Conservation (phyloP, 257 asterid species). For the Cinchona pubescens region DNA sequence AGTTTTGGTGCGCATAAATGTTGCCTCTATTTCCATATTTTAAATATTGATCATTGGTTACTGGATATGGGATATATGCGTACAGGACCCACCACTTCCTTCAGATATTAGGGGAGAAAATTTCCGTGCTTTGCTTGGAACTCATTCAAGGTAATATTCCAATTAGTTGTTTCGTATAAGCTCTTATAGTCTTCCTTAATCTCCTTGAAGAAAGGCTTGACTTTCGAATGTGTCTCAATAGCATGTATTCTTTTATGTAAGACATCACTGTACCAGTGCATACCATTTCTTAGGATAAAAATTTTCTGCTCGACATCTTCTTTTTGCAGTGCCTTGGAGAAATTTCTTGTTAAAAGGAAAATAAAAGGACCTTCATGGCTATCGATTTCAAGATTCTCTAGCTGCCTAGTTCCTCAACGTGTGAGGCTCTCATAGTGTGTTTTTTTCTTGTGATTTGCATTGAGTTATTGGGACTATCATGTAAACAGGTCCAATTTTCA, state of each 20-base stretch:
- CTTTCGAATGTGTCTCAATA: neutral
- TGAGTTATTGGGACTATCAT: conserved; percentile 5
- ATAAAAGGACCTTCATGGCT: conserved; percentile 96
- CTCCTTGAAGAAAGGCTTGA: neutral
- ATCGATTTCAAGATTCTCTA: conserved; percentile 68
- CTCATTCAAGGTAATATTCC: conserved; percentile 73
- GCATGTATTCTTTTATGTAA: neutral
- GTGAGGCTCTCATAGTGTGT: conserved; percentile 43
- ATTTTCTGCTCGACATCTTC: conserved; percentile 1
- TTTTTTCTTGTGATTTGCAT: conserved; percentile 18
- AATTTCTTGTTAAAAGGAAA: conserved; percentile 78
- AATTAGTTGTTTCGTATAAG: conserved; percentile 14
- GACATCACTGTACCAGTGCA: too few species aligned
- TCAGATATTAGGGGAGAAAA: conserved; percentile 77
- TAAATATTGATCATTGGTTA: conserved; percentile 14
- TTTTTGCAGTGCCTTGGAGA: conserved; percentile 79
- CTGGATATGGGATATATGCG: conserved; percentile 25
- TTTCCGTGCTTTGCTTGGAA: conserved; percentile 84
- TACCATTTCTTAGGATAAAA: neutral
- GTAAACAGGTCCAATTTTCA: conserved; percentile 11
- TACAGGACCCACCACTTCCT: conserved; percentile 84
- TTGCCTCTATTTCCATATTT: too few species aligned
- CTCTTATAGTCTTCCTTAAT: conserved; percentile 2
- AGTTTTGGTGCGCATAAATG: neutral
- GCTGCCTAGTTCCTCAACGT: conserved; percentile 58